Evolutionary conservation across 805 yeast species (phyloP), one percentile per base, ranked within the genome.

Genomic region (Suhomyces faveliae): DNA sequence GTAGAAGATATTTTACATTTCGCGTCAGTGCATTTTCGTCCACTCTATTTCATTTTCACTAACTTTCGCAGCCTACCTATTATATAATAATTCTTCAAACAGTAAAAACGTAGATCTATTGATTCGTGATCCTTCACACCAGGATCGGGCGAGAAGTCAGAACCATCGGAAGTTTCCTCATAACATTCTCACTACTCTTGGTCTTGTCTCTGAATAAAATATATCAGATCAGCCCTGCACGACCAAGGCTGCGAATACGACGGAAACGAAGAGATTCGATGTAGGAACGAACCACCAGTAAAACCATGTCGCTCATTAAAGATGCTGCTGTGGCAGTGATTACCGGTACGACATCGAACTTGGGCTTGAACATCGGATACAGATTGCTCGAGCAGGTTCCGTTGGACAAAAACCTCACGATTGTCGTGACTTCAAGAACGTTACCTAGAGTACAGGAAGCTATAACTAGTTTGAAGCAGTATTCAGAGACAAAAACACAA

Each of bases 381-480:
- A 74, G 97, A 43, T 71, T 94, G 23, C 73, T 94, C 5, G 84
- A 83, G 47, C 76, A 78, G 37, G 63, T 80, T 3, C 83, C 85
- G 5, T 62, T 70, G 1, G 73, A 74, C 15, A 70, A 71, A 7
- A 73, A 85, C 49, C 59, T 94, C 42, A 90, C 97, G 0, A 71
- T 94, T 8, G 82, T 94, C 9, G 90, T 92, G 9, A 91, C 98
- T 0, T 87, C 97, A 4, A 76, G 99, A 55, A 88, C 96, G 0
- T 73, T 92, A 41, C 90, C 96, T 6, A 81, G 89, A 48, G 97
- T 84, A 4, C 84, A 84, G 48, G 89, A 86, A 52, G 84, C 84
- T 19, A 87, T 92, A 43, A 74, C 72, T 21, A 41, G 42, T 23
- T 56, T 62, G 47, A 77, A 81, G 50, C 60, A 66, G 6, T 77